Evolutionary conservation across 768 basidiomycete genomes (phyloP).

Genomic region (Amanita rimosa): DNA sequence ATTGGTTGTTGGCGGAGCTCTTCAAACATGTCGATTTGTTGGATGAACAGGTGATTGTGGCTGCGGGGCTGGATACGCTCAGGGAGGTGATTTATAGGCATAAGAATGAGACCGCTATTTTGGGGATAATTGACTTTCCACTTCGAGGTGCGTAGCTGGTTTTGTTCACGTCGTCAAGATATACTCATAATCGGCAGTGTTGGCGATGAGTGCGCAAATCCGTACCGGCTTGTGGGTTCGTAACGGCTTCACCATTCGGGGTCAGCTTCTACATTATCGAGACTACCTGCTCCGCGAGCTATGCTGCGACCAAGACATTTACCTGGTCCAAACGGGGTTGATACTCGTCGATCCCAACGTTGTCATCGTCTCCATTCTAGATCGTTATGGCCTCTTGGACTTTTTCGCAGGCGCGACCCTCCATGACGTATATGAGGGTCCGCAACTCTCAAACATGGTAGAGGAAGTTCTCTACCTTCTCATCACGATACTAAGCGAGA

Average conservation of each 20-base stretch:
- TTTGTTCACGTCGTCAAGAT: slow-evolving; percentile 3
- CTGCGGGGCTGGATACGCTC: slow-evolving; percentile 40
- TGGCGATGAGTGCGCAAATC: slow-evolving; percentile 90
- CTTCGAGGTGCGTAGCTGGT: slow-evolving; percentile 48
- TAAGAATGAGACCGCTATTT: slow-evolving; percentile 54
- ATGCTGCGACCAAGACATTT: slow-evolving; percentile 92
- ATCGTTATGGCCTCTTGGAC: slow-evolving; percentile 72
- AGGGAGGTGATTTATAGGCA: slow-evolving; percentile 50
- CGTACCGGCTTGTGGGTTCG: slow-evolving; percentile 95
- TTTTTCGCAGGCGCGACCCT: slow-evolving; percentile 57
- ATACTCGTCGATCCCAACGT: slow-evolving; percentile 67
- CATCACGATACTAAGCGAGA: slow-evolving; percentile 80
- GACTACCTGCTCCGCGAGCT: slow-evolving; percentile 83
- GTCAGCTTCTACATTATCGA: slow-evolving; percentile 66
- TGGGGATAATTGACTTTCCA: slow-evolving; percentile 81
- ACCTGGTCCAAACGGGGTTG: slow-evolving; percentile 78
- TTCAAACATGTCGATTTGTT: slow-evolving; percentile 74
- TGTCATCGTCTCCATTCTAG: slow-evolving; percentile 78
- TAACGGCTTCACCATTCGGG: slow-evolving; percentile 92
- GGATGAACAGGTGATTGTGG: slow-evolving; percentile 37
- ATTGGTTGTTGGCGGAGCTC: slow-evolving; percentile 84
- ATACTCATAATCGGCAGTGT: slow-evolving; percentile 32
- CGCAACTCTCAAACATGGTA: slow-evolving; percentile 73
- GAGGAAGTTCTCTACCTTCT: slow-evolving; percentile 87
- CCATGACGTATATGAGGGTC: slow-evolving; percentile 20